These are phyloP conservation scores for Peniophora sp. DNA, from an alignment of 1,284 basidiomycete species.

Conservation along the genomic window DNA sequence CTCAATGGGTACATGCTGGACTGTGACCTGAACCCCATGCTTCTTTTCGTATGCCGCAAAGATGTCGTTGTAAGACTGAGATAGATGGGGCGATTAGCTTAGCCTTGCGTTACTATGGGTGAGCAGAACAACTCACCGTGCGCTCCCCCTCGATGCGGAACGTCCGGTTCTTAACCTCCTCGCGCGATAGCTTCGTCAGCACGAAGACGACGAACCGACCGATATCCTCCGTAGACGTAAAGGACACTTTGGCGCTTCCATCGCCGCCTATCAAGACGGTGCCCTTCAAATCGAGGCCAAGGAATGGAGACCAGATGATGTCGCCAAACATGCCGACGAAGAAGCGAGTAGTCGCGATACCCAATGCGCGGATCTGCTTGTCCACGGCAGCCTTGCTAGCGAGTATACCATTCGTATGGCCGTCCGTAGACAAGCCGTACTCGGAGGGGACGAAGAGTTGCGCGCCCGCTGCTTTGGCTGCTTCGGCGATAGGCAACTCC, in stretches of 20 bases:
- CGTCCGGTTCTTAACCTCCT: slow-evolving; percentile 19
- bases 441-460: slow-evolving; percentile 23
- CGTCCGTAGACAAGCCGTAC: slow-evolving; percentile 14
- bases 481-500: slow-evolving; percentile 17
- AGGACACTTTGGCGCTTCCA: slow-evolving; percentile 22
- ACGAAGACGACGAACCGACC: slow-evolving; percentile 28
- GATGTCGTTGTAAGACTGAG: slow-evolving; percentile 10
- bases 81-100: not conserved
- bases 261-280: slow-evolving; percentile 23
- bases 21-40: slow-evolving; percentile 9
- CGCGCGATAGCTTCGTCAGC: slow-evolving; percentile 22
- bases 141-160: slow-evolving; percentile 32
- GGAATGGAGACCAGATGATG: slow-evolving; percentile 5
- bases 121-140: slow-evolving; percentile 9
- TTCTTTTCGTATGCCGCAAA: slow-evolving; percentile 9
- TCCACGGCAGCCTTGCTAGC: slow-evolving; percentile 6
- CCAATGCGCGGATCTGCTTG: slow-evolving; percentile 8
- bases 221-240: slow-evolving; percentile 24
- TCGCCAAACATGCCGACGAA: slow-evolving; percentile 8
- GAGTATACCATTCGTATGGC: slow-evolving; percentile 5
- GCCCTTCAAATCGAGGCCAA: slow-evolving; percentile 16
- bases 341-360: slow-evolving; percentile 9
- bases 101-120: slow-evolving; percentile 5
- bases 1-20: slow-evolving; percentile 4
- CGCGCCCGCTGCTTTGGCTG: slow-evolving; percentile 20